A percentile compares a stretch with the other conserved stretches of the same genome.
phyloP scores from a whole-genome alignment of 768 basidiomycete species.

The Calocybe cyanea region DNA sequence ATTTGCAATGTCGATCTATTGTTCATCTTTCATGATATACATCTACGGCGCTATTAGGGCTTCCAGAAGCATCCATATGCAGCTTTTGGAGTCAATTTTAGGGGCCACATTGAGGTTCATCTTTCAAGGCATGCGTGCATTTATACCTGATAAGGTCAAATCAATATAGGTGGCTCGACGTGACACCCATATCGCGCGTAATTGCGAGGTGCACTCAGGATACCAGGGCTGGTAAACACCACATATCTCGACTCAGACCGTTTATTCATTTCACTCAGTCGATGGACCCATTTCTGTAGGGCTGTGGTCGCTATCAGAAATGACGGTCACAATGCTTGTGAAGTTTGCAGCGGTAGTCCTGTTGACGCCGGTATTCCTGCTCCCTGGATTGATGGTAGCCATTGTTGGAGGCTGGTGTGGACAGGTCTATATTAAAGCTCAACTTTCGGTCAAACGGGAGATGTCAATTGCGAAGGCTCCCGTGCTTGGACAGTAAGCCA shows the following conservation, averaged over 20 bases:
- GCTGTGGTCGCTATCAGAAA: constrained; percentile 24
- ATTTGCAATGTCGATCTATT: constrained; percentile 31
- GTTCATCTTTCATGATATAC: constrained; percentile 32
- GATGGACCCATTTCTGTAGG: constrained; percentile 38
- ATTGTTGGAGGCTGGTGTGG: constrained; percentile 40
- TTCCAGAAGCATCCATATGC: constrained; percentile 48
- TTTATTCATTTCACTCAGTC: constrained; percentile 34
- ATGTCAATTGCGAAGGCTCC: constrained; percentile 38
- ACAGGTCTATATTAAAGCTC: constrained; percentile 41
- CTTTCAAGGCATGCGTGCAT: background rate
- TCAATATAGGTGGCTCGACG: constrained; percentile 41
- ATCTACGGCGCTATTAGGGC: constrained; percentile 50
- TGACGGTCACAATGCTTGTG: constrained; percentile 33
- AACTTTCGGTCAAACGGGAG: constrained; percentile 46
- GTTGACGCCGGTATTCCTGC: constrained; percentile 41
- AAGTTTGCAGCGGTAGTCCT: constrained; percentile 41
- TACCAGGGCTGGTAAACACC: constrained; percentile 38
- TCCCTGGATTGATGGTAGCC: constrained; percentile 42
- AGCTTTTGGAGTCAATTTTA: constrained; percentile 50
- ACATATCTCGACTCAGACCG: background rate
- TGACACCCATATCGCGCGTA: constrained; percentile 48
- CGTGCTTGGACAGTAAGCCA: constrained; percentile 36
- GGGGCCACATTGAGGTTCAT: constrained; percentile 57
- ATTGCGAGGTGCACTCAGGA: constrained; percentile 67
- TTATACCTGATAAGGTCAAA: background rate